Evolutionary conservation across 2,329 filamentous ascomycete genomes (phyloP).

Genomic region (Sporothrix protearum): DNA sequence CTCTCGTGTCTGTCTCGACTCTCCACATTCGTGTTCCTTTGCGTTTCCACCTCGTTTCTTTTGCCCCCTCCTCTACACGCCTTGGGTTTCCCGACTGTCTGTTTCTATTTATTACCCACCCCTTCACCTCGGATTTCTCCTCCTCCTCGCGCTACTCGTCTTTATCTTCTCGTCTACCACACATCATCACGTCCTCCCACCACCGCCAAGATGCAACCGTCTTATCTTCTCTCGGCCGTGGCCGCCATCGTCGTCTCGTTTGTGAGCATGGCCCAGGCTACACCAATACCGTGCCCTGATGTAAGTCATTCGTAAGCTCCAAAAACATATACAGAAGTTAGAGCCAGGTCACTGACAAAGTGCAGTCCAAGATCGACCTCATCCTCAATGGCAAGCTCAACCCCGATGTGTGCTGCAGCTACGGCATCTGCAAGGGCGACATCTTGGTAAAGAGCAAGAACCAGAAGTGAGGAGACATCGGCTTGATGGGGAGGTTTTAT

Average conservation of each 20-base stretch:
- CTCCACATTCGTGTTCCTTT: constrained; percentile 1
- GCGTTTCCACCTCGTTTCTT: neutral
- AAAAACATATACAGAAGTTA: neutral
- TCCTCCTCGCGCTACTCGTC: neutral
- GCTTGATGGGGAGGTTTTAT: neutral
- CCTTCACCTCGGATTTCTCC: neutral
- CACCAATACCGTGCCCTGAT: constrained; percentile 41
- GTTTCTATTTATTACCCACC: neutral
- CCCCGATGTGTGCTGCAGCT: constrained; percentile 53
- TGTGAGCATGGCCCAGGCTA: constrained; percentile 32
- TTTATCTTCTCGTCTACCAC: neutral
- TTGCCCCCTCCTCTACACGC: neutral
- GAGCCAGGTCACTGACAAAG: neutral
- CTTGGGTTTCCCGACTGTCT: neutral
- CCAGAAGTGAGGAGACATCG: neutral
- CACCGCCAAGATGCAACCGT: constrained; percentile 31
- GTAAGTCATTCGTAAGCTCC: constrained; percentile 32
- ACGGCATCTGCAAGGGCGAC: constrained; percentile 50
- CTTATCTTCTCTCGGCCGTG: constrained; percentile 30
- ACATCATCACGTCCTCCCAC: neutral
- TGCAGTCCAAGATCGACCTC: constrained; percentile 38
- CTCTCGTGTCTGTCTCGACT: neutral
- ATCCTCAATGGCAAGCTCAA: constrained; percentile 49
- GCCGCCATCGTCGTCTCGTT: constrained; percentile 31
- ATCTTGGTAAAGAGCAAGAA: constrained; percentile 40